Conservation (phyloP, 2,329 filamentous ascomycete genomes). For the Metarhizium humberi region DNA sequence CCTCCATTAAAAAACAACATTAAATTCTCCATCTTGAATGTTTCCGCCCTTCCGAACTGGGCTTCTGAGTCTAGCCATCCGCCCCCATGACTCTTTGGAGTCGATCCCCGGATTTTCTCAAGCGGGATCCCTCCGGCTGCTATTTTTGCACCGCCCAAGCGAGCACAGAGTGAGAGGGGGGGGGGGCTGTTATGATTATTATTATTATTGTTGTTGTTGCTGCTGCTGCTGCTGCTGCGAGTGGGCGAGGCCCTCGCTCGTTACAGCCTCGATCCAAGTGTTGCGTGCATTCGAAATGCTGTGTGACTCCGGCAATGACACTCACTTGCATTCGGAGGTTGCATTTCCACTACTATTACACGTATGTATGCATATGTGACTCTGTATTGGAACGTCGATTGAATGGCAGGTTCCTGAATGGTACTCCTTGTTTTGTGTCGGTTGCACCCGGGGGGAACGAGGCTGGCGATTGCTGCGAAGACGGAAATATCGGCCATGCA, state of each 20-base stretch:
- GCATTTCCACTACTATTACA: neutral
- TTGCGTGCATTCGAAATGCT: neutral
- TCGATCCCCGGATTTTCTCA: neutral
- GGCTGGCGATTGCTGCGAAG: no score
- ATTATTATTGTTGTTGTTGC: no score
- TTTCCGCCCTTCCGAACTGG: no score
- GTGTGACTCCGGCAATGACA: neutral
- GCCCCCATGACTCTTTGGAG: neutral
- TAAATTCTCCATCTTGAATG: no score
- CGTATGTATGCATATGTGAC: neutral
- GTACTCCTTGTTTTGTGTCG: neutral
- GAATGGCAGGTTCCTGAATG: neutral
- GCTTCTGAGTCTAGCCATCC: neutral
- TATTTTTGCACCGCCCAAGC: neutral
- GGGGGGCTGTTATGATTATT: no score
- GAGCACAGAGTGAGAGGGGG: neutral
- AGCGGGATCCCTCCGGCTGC: neutral
- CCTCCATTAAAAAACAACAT: no score
- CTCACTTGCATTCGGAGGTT: neutral
- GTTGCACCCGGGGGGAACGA: neutral
- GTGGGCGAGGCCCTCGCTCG: neutral
- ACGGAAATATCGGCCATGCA: no score
- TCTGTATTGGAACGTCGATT: neutral
- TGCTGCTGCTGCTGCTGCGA: no score
- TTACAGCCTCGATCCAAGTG: neutral